These are phyloP conservation scores for Coniochaeta ligniaria DNA, from an alignment of 2,329 filamentous ascomycete species.

Conservation along the genomic window DNA sequence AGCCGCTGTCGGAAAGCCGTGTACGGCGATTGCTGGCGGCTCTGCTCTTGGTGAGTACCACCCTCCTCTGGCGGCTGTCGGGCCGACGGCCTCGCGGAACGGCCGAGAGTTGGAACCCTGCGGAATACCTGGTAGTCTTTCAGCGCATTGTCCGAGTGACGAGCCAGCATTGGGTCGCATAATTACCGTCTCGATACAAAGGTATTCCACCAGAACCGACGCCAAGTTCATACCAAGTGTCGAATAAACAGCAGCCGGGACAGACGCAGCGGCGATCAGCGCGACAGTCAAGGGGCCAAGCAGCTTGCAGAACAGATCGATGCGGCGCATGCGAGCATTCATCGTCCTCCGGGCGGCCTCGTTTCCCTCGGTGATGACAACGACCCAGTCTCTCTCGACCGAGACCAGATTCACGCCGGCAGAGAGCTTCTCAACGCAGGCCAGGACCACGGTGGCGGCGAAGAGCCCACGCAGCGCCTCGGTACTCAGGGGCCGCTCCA, in stretches of 20 bases:
- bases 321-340: slow-evolving; percentile 49
- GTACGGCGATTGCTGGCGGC: too few species aligned
- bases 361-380: slow-evolving; percentile 37
- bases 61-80: too few species aligned
- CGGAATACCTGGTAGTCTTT: too few species aligned
- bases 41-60: too few species aligned
- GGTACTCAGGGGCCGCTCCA: neutral
- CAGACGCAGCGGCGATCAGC: slow-evolving; percentile 37
- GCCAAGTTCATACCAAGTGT: slow-evolving; percentile 38
- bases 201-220: slow-evolving; percentile 36
- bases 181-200: slow-evolving; percentile 30
- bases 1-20: too few species aligned
- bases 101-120: too few species aligned
- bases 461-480: neutral
- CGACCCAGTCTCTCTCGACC: slow-evolving; percentile 65
- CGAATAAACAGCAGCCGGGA: slow-evolving; percentile 34
- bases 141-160: too few species aligned
- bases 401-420: neutral
- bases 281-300: slow-evolving; percentile 44
- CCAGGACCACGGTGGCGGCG: neutral
- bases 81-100: too few species aligned
- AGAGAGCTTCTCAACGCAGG: slow-evolving; percentile 5
- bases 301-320: slow-evolving; percentile 53
- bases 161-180: neutral
- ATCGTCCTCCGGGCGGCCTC: slow-evolving; percentile 26